Evolutionary conservation across 305 asterid genomes (phyloP), one percentile per base, ranked within the genome.

Genomic region (Nicotiana rustica): DNA sequence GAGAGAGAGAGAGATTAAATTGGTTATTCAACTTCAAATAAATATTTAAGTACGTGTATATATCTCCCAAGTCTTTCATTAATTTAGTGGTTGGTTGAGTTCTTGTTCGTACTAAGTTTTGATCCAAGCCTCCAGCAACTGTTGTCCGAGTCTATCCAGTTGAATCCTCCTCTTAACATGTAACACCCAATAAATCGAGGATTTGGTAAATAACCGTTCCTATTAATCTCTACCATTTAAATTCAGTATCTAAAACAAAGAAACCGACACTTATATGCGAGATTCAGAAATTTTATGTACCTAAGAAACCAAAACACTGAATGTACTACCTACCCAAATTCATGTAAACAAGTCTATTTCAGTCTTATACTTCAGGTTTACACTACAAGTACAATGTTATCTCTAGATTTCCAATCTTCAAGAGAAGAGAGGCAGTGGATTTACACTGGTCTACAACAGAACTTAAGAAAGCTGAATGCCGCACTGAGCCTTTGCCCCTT

Each of bases 201-300:
- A 71, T 71, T 71, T 71, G 78, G 36, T 71, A 71, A 71, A 44
- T 44, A 44, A n/a, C 12, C 60, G 25, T 71, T 10, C 59, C 78
- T 18, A 71, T 44, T 44, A 21, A 13, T 71, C 13, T 71, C 78
- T 71, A 71, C 18, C 78, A 44, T 25, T 19, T 12, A 44, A 0
- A 71, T n/a, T 19, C 38, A 44, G 13, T 71, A 71, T 71, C 78
- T 5, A 47, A 71, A 71, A 44, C 79, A 13, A 21, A 41, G 77
- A 38, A 64, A 0, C 35, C 12, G 13, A 19, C 59, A 73, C 79
- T 47, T 47, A 2, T 3, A 17, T 47, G 61, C 15, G 79, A 47
- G 41, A 47, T 60, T 47, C 14, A 21, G 14, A 73, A 73, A 59
- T 21, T 47, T 5, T 41, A 70, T 70, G 35, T 41, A 41, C 59